These are phyloP conservation scores for Nakazawaea wyomingensis DNA, from an alignment of 805 yeast species.

Conservation along the genomic window DNA sequence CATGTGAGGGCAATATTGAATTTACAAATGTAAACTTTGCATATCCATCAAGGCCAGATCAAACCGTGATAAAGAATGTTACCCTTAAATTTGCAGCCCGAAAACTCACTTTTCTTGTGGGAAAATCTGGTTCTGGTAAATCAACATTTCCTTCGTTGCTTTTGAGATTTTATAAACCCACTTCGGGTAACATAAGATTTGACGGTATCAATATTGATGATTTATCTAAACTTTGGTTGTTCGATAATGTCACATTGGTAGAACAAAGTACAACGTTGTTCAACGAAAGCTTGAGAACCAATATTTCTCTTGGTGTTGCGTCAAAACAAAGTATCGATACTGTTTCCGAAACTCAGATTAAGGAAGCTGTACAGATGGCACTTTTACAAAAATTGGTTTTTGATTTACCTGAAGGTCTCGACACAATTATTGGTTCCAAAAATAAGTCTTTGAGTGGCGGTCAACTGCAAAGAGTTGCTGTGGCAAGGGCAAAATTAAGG, in stretches of 20 bases:
- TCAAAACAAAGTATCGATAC: slow-evolving; percentile 19
- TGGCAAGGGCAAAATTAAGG: slow-evolving; percentile 77
- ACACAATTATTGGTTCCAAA: slow-evolving; percentile 43
- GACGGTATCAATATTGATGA: slow-evolving; percentile 45
- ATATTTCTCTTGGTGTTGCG: slow-evolving; percentile 50
- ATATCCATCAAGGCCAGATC: slow-evolving; percentile 54
- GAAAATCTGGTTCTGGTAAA: slow-evolving; percentile 91
- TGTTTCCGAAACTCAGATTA: slow-evolving; percentile 23
- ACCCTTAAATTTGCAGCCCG: slow-evolving; percentile 40
- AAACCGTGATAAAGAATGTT: slow-evolving; percentile 42
- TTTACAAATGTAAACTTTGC: slow-evolving; percentile 55
- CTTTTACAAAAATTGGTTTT: slow-evolving; percentile 43
- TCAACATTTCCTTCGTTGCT: slow-evolving; percentile 71
- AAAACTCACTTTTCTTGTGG: slow-evolving; percentile 61
- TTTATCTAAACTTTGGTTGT: slow-evolving; percentile 47
- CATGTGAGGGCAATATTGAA: slow-evolving; percentile 43
- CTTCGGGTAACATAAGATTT: slow-evolving; percentile 51
- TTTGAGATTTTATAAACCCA: slow-evolving; percentile 48
- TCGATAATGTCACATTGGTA: slow-evolving; percentile 61
- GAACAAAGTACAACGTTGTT: slow-evolving; percentile 70
- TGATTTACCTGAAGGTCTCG: slow-evolving; percentile 47
- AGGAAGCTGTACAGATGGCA: slow-evolving; percentile 48
- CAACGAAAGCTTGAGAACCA: slow-evolving; percentile 55
- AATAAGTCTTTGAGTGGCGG: slow-evolving; percentile 76
- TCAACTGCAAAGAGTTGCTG: slow-evolving; percentile 75